Base-by-base conservation (phyloP, 768 basidiomycete genomes). In the Naematelia aurantialba region DNA sequence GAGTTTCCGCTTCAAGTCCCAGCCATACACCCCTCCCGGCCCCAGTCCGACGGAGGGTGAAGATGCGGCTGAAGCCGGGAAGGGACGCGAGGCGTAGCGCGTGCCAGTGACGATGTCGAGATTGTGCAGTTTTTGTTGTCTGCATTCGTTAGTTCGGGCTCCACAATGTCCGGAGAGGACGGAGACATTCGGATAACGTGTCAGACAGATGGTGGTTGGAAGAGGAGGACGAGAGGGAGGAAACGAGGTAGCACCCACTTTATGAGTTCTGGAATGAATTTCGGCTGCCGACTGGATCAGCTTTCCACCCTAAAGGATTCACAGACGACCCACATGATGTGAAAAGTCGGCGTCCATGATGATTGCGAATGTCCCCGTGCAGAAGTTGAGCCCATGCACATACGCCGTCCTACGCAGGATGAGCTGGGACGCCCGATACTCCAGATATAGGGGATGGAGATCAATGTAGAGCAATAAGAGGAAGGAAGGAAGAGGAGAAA, bases 291-390 rank as follows among this genome's bases (percentile, higher is more conserved):
- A 30, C 34, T 30, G 19, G 25, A 27, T 56, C 17, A 27, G 1
- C 21, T 19, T 27, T 21, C 30, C 17, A 13, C 14, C 24, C 22
- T 39, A 21, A 21, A 17, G 29, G 25, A 30, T 25, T 17, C n/a
- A 29, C 10, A 30, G 34, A 12, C 21, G 22, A 79, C 87, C 46
- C 78, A 91, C 91, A 66, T 94, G 91, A 71, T 94, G 91, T 4
- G 90, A 92, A 78, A 94, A 92, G 79, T 94, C 91, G 52, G 91
- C 91, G 68, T 94, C 91, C 91, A 94, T 94, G 74, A 94, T 93
- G 72, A 93, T 89, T 21, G 92, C 89, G 79, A 92, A 94, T 77
- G 90, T 89, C 8, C 91, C 91, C 0, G 86, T 86, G 66, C 87
- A 88, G 77, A 89, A 93, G 67, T 89, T 86, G 49, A 94, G 81